Base-by-base conservation (phyloP, 352 stramenopile species). In the Phytophthora agathidicida region DNA sequence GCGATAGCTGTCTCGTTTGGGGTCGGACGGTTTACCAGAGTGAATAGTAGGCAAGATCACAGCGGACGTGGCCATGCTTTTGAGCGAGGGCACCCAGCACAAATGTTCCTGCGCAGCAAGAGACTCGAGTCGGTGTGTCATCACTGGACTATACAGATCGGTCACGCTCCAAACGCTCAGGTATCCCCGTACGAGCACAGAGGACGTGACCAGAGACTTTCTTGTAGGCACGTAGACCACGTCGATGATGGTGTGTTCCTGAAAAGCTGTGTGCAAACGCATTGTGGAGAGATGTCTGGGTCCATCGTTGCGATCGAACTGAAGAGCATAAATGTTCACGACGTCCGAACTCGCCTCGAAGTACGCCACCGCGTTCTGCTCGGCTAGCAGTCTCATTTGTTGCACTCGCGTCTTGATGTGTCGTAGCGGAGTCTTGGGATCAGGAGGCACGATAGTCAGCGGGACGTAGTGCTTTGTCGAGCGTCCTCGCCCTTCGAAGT, bases 211-310 rank as follows among this genome's bases (percentile, higher is more conserved):
- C 2, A 93, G 67, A 28, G 78, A 49, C 47, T 72, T 64, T 20
- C 60, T 60, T 13, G 47, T 59, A 0, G 83, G 60, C 4, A 93
- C 47, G 43, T 89, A 88, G 47, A 76, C 73, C 11, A 90, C 81
- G 26, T 71, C 68, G 7, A 93, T 56, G 17, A 91, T 43, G 1
- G 63, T 64, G 53, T 93, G 83, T 33, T 88, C 83, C 36, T 90
- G 77, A 67, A 91, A 93, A 10, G 80, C 79, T 0, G 83, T 93
- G 63, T 93, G 83, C 3, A 91, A 49, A 9, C 83, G 72, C 50
- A 93, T 83, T 0, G 77, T 86, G 30, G 80, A 83, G 16, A 86
- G 41, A 28, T 91, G 75, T n/a, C 70, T 72, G 6, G 79, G 79
- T 2, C 72, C 77, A 5, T 88, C 80, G 49, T 86, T 86, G 5